Percentiles rank a stretch among this genome's conserved stretches.
These are phyloP conservation scores for Antarctomyces pellizariae DNA, from an alignment of 495 filamentous ascomycete species.

Conservation along the genomic window DNA sequence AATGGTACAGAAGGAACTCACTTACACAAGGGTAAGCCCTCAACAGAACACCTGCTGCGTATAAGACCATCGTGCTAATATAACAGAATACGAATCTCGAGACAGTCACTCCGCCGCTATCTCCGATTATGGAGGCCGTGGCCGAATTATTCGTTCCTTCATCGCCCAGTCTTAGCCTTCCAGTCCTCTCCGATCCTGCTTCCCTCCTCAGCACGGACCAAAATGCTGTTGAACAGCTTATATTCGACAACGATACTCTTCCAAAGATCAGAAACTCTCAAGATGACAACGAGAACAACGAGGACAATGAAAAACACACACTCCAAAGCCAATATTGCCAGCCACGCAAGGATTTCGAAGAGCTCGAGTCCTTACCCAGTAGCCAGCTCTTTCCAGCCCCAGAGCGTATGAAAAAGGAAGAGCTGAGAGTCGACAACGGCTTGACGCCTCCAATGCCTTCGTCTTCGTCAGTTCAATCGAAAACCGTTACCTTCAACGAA, in stretches of 20 bases:
- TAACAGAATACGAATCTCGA: conserved; percentile 15
- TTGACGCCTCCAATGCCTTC: conserved; percentile 16
- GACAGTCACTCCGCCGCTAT: conserved; percentile 33
- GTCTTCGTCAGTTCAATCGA: conserved; percentile 11
- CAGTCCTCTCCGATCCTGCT: conserved; percentile 25
- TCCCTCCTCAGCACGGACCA: conserved; percentile 24
- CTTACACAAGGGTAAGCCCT: conserved; percentile 18
- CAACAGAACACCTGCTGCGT: background rate
- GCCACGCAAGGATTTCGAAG: conserved; percentile 4
- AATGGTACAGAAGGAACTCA: conserved; percentile 13
- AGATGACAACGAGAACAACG: conserved; percentile 6
- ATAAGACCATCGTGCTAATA: conserved; percentile 1
- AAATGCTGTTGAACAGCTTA: conserved; percentile 18
- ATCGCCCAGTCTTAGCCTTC: conserved; percentile 22
- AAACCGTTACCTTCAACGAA: conserved; percentile 18
- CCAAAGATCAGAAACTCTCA: conserved; percentile 4
- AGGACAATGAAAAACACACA: conserved; percentile 4
- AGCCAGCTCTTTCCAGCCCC: conserved; percentile 6
- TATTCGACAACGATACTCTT: conserved; percentile 16
- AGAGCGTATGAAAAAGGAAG: conserved; percentile 11
- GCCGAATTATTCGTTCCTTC: conserved; percentile 24
- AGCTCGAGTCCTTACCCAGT: conserved; percentile 9
- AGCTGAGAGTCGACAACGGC: conserved; percentile 20
- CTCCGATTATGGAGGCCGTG: conserved; percentile 19
- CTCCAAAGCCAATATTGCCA: conserved; percentile 2